Conservation (phyloP, 2,329 filamentous ascomycete genomes). For the Spiromastix sp. region DNA sequence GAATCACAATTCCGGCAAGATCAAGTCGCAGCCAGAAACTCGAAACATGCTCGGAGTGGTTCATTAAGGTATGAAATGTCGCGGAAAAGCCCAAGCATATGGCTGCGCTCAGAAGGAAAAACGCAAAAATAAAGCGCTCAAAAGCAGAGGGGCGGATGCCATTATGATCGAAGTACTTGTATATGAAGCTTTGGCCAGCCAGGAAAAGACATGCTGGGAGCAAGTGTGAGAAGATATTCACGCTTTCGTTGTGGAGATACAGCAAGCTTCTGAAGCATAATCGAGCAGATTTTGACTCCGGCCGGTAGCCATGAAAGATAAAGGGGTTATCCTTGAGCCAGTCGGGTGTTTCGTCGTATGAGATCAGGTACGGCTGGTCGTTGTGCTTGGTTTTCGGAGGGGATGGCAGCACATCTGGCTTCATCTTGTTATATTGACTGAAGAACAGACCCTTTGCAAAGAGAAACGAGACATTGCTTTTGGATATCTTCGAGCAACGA, state of each 20-base stretch:
- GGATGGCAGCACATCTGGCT: too few species aligned
- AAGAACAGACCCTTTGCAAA: too few species aligned
- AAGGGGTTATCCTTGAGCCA: slow-evolving; percentile 58
- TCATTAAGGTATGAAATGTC: slow-evolving; percentile 19
- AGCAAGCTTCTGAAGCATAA: slow-evolving; percentile 48
- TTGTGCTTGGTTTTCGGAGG: too few species aligned
- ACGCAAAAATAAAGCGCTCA: slow-evolving; percentile 26
- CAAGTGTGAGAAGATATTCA: slow-evolving; percentile 64
- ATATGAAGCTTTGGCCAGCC: slow-evolving; percentile 6
- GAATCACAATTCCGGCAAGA: slow-evolving; percentile 19
- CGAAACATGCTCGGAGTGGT: slow-evolving; percentile 16
- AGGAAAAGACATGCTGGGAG: slow-evolving; percentile 54
- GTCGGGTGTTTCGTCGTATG: slow-evolving; percentile 39
- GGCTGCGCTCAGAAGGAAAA: slow-evolving; percentile 60
- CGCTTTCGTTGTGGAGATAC: slow-evolving; percentile 57
- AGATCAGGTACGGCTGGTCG: too few species aligned
- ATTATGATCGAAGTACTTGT: slow-evolving; percentile 6
- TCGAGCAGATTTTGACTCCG: slow-evolving; percentile 48
- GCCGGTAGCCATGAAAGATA: slow-evolving; percentile 57
- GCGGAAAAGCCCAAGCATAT: slow-evolving; percentile 52
- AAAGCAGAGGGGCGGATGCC: slow-evolving; percentile 5
- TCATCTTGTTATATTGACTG: too few species aligned
- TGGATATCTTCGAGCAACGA: too few species aligned
- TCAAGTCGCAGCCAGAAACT: slow-evolving; percentile 16
- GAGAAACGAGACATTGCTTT: too few species aligned